These are phyloP conservation scores for Lupinus albus DNA, from an alignment of 306 rosid genomes.

Conservation along the genomic window DNA sequence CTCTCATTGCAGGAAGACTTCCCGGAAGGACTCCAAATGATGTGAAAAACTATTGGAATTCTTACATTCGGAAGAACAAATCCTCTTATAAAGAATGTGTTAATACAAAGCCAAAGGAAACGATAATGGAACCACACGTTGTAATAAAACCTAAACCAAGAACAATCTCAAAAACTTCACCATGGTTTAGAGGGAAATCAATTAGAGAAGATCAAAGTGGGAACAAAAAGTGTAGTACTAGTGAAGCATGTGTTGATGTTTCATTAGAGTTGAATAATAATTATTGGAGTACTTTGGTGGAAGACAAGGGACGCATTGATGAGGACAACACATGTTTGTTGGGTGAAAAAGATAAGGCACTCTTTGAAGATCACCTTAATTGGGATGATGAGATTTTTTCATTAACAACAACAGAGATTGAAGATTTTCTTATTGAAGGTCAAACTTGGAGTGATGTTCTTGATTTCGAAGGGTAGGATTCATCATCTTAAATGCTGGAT, in stretches of 20 bases:
- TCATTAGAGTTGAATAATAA: background rate
- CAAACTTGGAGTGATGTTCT: slow-evolving; percentile 31
- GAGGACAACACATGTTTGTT: background rate
- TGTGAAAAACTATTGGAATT: slow-evolving; percentile 47
- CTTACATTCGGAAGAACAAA: background rate
- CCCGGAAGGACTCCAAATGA: slow-evolving; percentile 42
- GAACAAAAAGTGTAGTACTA: background rate
- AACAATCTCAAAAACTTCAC: slow-evolving; percentile 10
- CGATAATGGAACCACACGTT: background rate
- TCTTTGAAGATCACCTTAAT: slow-evolving; percentile 1
- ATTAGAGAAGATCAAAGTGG: background rate
- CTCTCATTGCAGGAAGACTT: slow-evolving; percentile 46
- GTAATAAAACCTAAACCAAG: slow-evolving; percentile 30
- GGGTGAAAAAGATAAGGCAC: background rate
- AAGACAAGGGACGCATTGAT: background rate
- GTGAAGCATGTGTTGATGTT: background rate
- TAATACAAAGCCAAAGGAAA: slow-evolving; percentile 3
- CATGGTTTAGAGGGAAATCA: background rate
- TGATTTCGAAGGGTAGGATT: slow-evolving; percentile 6
- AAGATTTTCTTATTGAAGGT: background rate
- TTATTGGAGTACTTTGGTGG: background rate
- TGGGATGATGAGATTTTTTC: background rate
- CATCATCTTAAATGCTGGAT: background rate
- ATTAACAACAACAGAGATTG: background rate
- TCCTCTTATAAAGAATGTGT: background rate